Base-by-base conservation (phyloP, 1,139 yeast genomes). In the Yamadazyma siamensis region DNA sequence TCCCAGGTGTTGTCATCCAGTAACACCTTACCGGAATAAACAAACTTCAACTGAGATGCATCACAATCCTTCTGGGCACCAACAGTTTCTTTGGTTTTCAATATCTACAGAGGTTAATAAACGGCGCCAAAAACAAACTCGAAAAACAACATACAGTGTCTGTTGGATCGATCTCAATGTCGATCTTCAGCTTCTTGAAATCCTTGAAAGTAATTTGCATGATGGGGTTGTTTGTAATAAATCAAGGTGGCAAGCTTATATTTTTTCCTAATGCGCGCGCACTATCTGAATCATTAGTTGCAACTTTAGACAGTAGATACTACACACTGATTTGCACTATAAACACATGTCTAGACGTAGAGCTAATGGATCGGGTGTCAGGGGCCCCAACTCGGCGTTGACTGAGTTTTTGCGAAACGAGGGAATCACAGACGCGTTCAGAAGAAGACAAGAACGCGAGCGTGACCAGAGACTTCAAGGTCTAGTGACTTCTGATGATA, bases 191-290 rank as follows among this genome's bases (percentile, higher is more conserved):
- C 65, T 91, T 94, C 65, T 89, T 88, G 61, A 91, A 85, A 61
- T 91, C 95, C 57, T 89, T 88, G 57, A 91, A 78, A 33, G 82
- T 76, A 44, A 94, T 69, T 61, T 81, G 84, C 94, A 91, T 88
- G 48, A 38, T 18, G 20, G 20, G n/a, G n/a, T n/a, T n/a, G n/a
- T n/a, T n/a, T n/a, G n/a, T n/a, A n/a, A n/a, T n/a, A n/a, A n/a
- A n/a, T n/a, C n/a, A n/a, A n/a, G n/a, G n/a, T n/a, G n/a, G n/a
- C n/a, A n/a, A n/a, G n/a, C n/a, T n/a, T n/a, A n/a, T n/a, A n/a
- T n/a, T n/a, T n/a, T n/a, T n/a, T n/a, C n/a, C n/a, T n/a, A n/a
- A n/a, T n/a, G n/a, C n/a, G n/a, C n/a, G n/a, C n/a, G n/a, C n/a
- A n/a, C n/a, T n/a, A n/a, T n/a, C n/a, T n/a, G n/a, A n/a, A n/a